Percentiles rank a stretch among this genome's conserved stretches.
These are phyloP conservation scores for Volvox africanus DNA, from an alignment of 139 green algal species.

Conservation along the genomic window DNA sequence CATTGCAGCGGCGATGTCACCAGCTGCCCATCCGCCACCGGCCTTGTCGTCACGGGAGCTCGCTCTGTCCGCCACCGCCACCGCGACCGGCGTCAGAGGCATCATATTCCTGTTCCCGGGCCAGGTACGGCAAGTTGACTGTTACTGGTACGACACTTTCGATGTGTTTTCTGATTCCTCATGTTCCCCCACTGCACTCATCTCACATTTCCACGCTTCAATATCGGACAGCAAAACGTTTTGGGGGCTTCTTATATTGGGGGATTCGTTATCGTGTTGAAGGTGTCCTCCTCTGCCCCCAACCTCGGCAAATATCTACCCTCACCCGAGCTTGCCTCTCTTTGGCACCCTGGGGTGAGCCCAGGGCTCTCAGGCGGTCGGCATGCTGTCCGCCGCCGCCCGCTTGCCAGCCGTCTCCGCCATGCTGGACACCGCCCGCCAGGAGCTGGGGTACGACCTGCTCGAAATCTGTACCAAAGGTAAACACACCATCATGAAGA, in stretches of 20 bases:
- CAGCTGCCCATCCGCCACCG: background rate
- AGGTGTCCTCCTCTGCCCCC: background rate
- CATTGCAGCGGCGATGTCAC: background rate
- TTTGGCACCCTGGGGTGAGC: too few species aligned
- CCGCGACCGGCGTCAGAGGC: background rate
- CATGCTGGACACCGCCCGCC: constrained; percentile 85
- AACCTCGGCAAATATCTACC: too few species aligned
- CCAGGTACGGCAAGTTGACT: constrained; percentile 66
- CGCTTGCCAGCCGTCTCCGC: constrained; percentile 78
- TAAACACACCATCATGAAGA: background rate
- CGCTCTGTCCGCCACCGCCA: background rate
- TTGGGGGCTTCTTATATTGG: too few species aligned
- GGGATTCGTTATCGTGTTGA: too few species aligned
- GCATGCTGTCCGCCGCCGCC: constrained; percentile 82
- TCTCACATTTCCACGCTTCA: too few species aligned
- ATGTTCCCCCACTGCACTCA: background rate
- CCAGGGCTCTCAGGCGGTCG: constrained; percentile 79
- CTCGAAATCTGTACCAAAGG: constrained; percentile 69
- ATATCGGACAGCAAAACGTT: too few species aligned
- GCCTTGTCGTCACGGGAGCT: background rate
- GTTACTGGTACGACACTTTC: background rate
- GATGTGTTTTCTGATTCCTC: background rate
- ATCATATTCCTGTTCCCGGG: constrained; percentile 91
- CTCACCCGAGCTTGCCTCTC: background rate
- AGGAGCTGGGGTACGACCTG: constrained; percentile 92